These are phyloP conservation scores for Penicillium chermesinum DNA, from an alignment of 495 filamentous ascomycete genomes.

Conservation along the genomic window DNA sequence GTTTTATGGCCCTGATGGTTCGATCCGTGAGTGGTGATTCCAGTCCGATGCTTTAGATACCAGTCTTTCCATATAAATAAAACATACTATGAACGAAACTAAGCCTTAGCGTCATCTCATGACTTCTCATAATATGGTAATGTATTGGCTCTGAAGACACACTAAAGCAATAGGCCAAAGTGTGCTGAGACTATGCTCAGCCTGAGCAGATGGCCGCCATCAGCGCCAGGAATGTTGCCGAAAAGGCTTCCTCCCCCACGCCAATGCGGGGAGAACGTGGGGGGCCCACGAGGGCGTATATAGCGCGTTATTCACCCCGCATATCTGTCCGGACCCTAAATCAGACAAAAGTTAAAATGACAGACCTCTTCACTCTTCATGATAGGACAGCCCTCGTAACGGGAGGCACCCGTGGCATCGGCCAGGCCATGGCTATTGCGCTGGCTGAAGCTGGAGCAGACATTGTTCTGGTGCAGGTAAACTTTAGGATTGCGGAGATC, in stretches of 20 bases:
- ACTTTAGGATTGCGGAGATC: not conserved
- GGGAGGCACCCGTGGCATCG: slow-evolving; percentile 77
- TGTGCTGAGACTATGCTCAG: not conserved
- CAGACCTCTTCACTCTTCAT: slow-evolving; percentile 19
- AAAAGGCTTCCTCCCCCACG: not conserved
- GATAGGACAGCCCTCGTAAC: slow-evolving; percentile 74
- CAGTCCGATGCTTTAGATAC: not conserved
- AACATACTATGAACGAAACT: not conserved
- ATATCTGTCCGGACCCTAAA: not conserved
- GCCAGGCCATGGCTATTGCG: slow-evolving; percentile 67
- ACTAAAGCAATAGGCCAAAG: not conserved
- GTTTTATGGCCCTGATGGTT: slow-evolving; percentile 67
- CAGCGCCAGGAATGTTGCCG: not conserved
- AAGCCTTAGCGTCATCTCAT: no score
- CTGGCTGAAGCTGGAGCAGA: slow-evolving; percentile 84
- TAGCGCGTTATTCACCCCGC: slow-evolving; percentile 2
- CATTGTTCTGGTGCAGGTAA: slow-evolving; percentile 59
- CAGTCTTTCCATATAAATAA: not conserved
- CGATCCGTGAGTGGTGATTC: slow-evolving; percentile 67
- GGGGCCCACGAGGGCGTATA: slow-evolving; percentile 6
- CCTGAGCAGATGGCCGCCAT: not conserved
- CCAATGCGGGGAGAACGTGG: slow-evolving; percentile 13
- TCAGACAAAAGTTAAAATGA: not conserved
- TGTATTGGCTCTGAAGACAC: no score
- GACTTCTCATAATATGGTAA: no score